Conservation (phyloP, 371 early-diverging fungal species). For the Syncephalis fuscata region DNA sequence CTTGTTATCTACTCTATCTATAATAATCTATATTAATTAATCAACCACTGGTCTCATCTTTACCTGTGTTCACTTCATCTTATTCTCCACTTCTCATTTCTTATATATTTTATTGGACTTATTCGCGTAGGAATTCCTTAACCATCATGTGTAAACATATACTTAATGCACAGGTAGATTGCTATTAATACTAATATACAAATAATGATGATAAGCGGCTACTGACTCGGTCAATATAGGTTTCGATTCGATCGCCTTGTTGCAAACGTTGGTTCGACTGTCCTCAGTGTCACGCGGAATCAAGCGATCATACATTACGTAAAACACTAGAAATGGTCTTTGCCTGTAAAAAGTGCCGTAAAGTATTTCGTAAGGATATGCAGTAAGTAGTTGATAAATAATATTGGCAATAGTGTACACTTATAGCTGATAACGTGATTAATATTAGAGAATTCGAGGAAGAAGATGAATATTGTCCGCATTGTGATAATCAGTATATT, state of each 20-base stretch:
- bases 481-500: slow-evolving; percentile 94
- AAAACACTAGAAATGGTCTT: slow-evolving; percentile 87
- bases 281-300: slow-evolving; percentile 85
- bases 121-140: background rate
- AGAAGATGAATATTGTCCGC: slow-evolving; percentile 92
- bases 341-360: slow-evolving; percentile 96
- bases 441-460: slow-evolving; percentile 64
- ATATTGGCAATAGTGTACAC: background rate
- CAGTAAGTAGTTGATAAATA: slow-evolving; percentile 20
- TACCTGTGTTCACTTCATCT: background rate
- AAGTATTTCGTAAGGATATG: slow-evolving; percentile 88
- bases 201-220: too few relatives aligned
- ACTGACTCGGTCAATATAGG: slow-evolving; percentile 23
- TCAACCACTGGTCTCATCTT: too few relatives aligned
- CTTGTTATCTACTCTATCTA: too few relatives aligned
- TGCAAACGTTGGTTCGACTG: slow-evolving; percentile 96
- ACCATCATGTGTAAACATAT: slow-evolving; percentile 91
- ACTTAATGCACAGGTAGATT: slow-evolving; percentile 84
- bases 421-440: too few relatives aligned
- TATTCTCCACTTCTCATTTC: background rate
- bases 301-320: slow-evolving; percentile 54
- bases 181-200: background rate
- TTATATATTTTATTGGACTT: background rate
- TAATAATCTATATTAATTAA: too few relatives aligned
- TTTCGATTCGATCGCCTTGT: slow-evolving; percentile 82